Percentiles rank a stretch among this genome's conserved stretches.
These are phyloP conservation scores for Ophiostoma tasmaniense DNA, from an alignment of 2,329 filamentous ascomycete species.

Conservation along the genomic window DNA sequence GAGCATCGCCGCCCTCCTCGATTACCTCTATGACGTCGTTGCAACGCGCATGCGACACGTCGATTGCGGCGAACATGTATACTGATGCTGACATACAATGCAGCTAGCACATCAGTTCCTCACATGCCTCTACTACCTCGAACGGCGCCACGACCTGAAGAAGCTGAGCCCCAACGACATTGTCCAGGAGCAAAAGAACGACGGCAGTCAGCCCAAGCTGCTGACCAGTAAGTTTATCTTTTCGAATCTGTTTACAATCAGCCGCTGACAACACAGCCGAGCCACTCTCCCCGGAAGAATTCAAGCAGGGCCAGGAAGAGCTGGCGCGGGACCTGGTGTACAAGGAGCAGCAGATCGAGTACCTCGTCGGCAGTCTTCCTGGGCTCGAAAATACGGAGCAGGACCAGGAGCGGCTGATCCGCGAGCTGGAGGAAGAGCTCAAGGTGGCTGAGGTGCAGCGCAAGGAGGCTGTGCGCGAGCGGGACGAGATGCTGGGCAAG, in stretches of 20 bases:
- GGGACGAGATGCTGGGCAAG: conserved; percentile 50
- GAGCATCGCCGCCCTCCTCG: conserved; percentile 20
- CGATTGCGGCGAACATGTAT: no score
- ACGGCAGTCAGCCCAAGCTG: conserved; percentile 18
- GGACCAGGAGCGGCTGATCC: conserved; percentile 62
- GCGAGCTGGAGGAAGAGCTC: conserved; percentile 56
- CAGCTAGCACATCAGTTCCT: conserved; percentile 63
- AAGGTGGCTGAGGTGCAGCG: conserved; percentile 54
- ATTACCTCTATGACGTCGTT: neutral
- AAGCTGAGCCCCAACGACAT: conserved; percentile 50
- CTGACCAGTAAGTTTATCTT: conserved; percentile 15
- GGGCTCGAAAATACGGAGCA: conserved; percentile 70
- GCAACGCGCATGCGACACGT: neutral
- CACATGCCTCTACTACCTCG: conserved; percentile 56
- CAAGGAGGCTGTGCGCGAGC: conserved; percentile 55
- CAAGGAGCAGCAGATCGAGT: conserved; percentile 77
- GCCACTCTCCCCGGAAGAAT: conserved; percentile 54
- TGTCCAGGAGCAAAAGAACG: conserved; percentile 46
- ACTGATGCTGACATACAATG: neutral
- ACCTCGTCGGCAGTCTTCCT: conserved; percentile 64
- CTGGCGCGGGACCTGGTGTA: conserved; percentile 67
- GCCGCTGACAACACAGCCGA: conserved; percentile 38
- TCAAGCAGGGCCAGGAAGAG: conserved; percentile 60
- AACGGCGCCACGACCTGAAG: conserved; percentile 59
- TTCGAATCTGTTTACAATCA: neutral